Evolutionary conservation across 2,329 filamentous ascomycete genomes (phyloP).

Genomic region (Ophiosphaerella herpotricha): DNA sequence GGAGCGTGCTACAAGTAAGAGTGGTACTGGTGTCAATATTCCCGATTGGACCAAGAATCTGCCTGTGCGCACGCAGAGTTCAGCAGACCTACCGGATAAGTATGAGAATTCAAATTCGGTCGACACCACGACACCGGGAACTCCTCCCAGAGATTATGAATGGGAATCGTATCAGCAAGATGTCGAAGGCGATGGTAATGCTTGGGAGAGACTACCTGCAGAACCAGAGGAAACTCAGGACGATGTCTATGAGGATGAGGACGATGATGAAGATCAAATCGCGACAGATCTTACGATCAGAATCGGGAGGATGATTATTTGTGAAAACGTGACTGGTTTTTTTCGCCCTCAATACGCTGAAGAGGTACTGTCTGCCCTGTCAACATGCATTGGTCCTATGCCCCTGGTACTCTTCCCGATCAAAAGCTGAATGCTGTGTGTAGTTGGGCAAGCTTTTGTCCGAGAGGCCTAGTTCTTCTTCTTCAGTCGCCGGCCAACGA

Average conservation of each 20-base stretch:
- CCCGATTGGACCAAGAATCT: constrained; percentile 45
- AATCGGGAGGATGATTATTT: constrained; percentile 47
- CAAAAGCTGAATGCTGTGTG: constrained; percentile 31
- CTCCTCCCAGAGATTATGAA: constrained; percentile 45
- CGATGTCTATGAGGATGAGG: constrained; percentile 46
- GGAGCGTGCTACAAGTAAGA: constrained; percentile 30
- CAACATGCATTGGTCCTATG: constrained; percentile 7
- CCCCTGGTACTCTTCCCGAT: constrained; percentile 9
- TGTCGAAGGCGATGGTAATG: constrained; percentile 43
- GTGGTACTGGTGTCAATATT: constrained; percentile 30
- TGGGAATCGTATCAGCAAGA: constrained; percentile 48
- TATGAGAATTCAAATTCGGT: constrained; percentile 35
- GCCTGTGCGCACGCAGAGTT: constrained; percentile 38
- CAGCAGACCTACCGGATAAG: constrained; percentile 29
- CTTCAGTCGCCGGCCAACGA: constrained; percentile 43
- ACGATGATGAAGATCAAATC: constrained; percentile 46
- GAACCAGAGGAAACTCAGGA: constrained; percentile 45
- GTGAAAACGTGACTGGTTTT: constrained; percentile 46
- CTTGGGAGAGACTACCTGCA: constrained; percentile 43
- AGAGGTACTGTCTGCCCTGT: constrained; percentile 40
- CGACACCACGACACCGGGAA: constrained; percentile 43
- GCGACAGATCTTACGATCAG: constrained; percentile 45
- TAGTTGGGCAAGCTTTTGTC: constrained; percentile 46
- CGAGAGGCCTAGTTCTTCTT: constrained; percentile 36
- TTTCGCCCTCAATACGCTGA: constrained; percentile 47